These are phyloP conservation scores for Tylopilus sp. DNA, from an alignment of 768 basidiomycete species.

Conservation along the genomic window DNA sequence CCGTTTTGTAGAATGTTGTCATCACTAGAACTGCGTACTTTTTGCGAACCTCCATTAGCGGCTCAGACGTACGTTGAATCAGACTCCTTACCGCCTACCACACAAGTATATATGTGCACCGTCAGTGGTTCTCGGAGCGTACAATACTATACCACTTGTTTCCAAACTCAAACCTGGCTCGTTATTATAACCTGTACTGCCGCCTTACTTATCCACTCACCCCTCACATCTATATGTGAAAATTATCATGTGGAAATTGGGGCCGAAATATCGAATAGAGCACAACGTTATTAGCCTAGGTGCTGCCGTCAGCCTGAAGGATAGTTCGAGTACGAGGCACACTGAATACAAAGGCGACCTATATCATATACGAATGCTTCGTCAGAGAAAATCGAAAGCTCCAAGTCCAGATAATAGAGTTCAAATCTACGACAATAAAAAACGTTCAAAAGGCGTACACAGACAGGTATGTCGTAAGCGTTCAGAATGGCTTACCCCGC, in stretches of 20 bases:
- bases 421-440: conserved; percentile 27
- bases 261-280: conserved; percentile 25
- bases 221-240: too few species aligned
- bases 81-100: too few species aligned
- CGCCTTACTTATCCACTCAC: not conserved
- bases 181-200: not conserved
- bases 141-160: too few species aligned
- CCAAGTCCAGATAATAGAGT: conserved; percentile 22
- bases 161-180: too few species aligned
- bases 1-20: conserved; percentile 13
- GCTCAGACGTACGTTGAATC: too few species aligned
- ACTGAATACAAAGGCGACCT: conserved; percentile 14
- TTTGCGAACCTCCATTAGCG: not conserved
- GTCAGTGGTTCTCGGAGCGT: too few species aligned
- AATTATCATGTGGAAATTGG: conserved; percentile 2
- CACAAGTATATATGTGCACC: too few species aligned
- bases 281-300: conserved; percentile 21
- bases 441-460: conserved; percentile 23
- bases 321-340: conserved; percentile 3
- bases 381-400: conserved; percentile 11
- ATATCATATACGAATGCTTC: conserved; percentile 22
- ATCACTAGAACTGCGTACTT: not conserved
- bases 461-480: conserved; percentile 19
- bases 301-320: conserved; percentile 8
- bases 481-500: conserved; percentile 6